Percentiles rank a stretch among this genome's conserved stretches.
Evolutionary conservation across 179 eudicot genomes (phyloP).

Genomic region (Dionaea muscipula): DNA sequence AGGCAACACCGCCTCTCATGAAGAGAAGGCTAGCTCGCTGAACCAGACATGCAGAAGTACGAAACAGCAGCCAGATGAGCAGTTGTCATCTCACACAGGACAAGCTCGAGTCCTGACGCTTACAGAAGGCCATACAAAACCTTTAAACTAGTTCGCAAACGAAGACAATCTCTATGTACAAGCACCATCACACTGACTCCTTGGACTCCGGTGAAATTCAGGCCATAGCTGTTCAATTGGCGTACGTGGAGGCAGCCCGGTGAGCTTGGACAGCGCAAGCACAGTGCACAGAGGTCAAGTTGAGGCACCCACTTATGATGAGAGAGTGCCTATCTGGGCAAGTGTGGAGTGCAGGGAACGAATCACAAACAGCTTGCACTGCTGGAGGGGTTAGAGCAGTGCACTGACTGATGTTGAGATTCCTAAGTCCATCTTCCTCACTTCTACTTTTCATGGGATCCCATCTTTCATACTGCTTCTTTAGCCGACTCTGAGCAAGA

Average conservation of each 20-base stretch:
- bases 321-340: slow-evolving; percentile 82
- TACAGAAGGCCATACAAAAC: too few species aligned
- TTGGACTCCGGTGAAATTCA: too few species aligned
- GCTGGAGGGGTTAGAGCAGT: slow-evolving; percentile 86
- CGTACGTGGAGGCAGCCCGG: slow-evolving; percentile 18
- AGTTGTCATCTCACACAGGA: too few species aligned
- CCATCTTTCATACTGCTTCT: slow-evolving; percentile 32
- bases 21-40: too few species aligned
- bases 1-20: too few species aligned
- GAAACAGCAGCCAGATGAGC: too few species aligned
- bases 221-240: too few species aligned
- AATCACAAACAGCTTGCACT: slow-evolving; percentile 76
- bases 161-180: too few species aligned
- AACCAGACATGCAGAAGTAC: too few species aligned
- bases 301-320: slow-evolving; percentile 80
- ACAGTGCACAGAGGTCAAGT: slow-evolving; percentile 73
- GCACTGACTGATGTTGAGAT: slow-evolving; percentile 89
- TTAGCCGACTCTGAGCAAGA: slow-evolving; percentile 58
- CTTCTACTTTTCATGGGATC: slow-evolving; percentile 43
- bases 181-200: too few species aligned
- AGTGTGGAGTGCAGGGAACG: slow-evolving; percentile 76
- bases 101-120: too few species aligned
- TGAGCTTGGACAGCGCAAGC: slow-evolving; percentile 62
- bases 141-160: too few species aligned
- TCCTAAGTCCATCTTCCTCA: slow-evolving; percentile 69